phyloP scores from a whole-genome alignment of 169 alveolate species.

The Eimeria maxima region DNA sequence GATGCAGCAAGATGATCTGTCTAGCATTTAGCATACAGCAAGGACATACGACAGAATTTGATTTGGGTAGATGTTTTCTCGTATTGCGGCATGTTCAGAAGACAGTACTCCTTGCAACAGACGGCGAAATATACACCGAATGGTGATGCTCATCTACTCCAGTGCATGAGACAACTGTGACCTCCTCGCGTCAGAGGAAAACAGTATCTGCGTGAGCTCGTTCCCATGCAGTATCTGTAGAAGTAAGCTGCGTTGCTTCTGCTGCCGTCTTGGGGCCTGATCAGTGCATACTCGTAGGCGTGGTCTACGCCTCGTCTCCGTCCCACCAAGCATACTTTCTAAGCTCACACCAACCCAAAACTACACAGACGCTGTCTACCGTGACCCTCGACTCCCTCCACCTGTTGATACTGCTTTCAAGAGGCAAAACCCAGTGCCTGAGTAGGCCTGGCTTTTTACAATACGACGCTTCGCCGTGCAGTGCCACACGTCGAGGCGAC shows the following conservation, averaged over 20 bases:
- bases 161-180: conserved; percentile 61
- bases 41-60: neutral
- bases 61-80: neutral
- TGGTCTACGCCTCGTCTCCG: too few species aligned
- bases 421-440: too few species aligned
- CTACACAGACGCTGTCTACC: too few species aligned
- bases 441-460: too few species aligned
- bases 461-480: too few species aligned
- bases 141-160: conserved; percentile 63
- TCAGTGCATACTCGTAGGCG: neutral
- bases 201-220: conserved; percentile 56
- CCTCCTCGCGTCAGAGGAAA: conserved; percentile 59
- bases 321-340: too few species aligned
- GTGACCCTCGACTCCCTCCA: too few species aligned
- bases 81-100: conserved; percentile 1
- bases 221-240: conserved; percentile 17
- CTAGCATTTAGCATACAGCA: neutral
- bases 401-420: too few species aligned
- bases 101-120: conserved; percentile 57
- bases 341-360: too few species aligned
- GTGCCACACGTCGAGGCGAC: too few species aligned
- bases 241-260: neutral
- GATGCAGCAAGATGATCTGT: neutral
- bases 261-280: neutral
- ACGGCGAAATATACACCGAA: conserved; percentile 74